These are phyloP conservation scores for Macrolepiota albuminosa DNA, from an alignment of 768 basidiomycete species.

Conservation along the genomic window DNA sequence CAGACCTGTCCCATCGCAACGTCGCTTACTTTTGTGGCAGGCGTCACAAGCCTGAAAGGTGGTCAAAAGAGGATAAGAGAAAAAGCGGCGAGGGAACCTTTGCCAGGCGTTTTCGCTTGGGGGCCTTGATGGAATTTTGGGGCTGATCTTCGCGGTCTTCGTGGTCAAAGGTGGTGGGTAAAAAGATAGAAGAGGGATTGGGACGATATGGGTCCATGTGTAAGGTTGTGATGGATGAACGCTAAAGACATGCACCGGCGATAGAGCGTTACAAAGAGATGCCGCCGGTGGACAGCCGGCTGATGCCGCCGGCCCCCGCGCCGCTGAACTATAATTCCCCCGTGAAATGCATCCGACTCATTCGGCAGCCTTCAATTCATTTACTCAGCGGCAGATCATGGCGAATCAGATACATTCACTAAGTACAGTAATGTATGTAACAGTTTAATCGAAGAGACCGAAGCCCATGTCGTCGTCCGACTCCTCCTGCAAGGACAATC, in stretches of 20 bases:
- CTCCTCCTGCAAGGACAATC: conserved; percentile 57
- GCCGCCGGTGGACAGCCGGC: conserved; percentile 28
- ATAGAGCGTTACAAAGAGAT: conserved; percentile 19
- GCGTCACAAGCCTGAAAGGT: conserved; percentile 62
- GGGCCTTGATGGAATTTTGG: conserved; percentile 37
- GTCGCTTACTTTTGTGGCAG: conserved; percentile 81
- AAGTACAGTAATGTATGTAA: conserved; percentile 11
- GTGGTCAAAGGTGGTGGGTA: conserved; percentile 19
- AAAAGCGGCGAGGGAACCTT: conserved; percentile 28
- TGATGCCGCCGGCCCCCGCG: conserved; percentile 18
- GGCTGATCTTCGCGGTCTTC: conserved; percentile 27
- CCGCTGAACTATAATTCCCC: background rate
- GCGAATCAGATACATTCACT: background rate
- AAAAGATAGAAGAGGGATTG: conserved; percentile 18
- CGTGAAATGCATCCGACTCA: background rate
- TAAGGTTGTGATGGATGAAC: conserved; percentile 16
- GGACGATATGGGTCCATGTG: conserved; percentile 35
- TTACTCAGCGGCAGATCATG: background rate
- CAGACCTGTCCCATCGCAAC: conserved; percentile 78
- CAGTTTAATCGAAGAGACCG: conserved; percentile 86
- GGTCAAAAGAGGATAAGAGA: conserved; percentile 9
- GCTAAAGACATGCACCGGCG: conserved; percentile 18
- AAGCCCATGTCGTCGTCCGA: conserved; percentile 99
- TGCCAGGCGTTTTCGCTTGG: conserved; percentile 52
- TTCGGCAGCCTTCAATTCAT: background rate